A percentile compares a stretch with the other conserved stretches of the same genome.
These are phyloP conservation scores for Kodamaea lidongshanica DNA, from an alignment of 805 yeast genomes.

Conservation along the genomic window DNA sequence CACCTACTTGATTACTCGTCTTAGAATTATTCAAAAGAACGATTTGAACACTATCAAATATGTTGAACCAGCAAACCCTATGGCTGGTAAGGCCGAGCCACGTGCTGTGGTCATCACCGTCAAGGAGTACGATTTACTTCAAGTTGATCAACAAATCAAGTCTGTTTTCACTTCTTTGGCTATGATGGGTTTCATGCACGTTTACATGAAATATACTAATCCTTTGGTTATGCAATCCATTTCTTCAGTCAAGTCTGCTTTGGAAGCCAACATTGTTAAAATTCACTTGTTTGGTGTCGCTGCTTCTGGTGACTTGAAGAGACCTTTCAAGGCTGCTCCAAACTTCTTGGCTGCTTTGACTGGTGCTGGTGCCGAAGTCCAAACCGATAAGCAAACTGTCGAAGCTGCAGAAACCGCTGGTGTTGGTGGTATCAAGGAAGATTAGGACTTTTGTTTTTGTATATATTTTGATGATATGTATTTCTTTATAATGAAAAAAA, in stretches of 20 bases:
- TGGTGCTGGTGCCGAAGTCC: slow-evolving; percentile 48
- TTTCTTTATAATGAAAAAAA: too few relatives aligned
- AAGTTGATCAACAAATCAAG: slow-evolving; percentile 72
- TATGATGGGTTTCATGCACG: slow-evolving; percentile 97
- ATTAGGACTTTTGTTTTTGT: slow-evolving; percentile 43
- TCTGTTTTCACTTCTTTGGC: slow-evolving; percentile 83
- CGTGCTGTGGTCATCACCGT: slow-evolving; percentile 85
- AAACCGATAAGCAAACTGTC: slow-evolving; percentile 83
- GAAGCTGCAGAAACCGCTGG: slow-evolving; percentile 83
- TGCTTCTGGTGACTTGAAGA: slow-evolving; percentile 84
- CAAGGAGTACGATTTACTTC: slow-evolving; percentile 89
- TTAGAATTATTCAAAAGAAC: slow-evolving; percentile 62
- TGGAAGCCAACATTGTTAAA: slow-evolving; percentile 85
- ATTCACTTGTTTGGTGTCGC: slow-evolving; percentile 81
- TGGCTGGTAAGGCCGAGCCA: slow-evolving; percentile 69
- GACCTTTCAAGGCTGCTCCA: slow-evolving; percentile 87
- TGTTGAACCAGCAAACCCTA: slow-evolving; percentile 75
- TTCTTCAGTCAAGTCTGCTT: slow-evolving; percentile 81
- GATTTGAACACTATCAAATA: slow-evolving; percentile 89
- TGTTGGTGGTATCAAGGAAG: slow-evolving; percentile 82
- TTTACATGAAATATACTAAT: slow-evolving; percentile 95
- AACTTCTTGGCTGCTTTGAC: slow-evolving; percentile 53
- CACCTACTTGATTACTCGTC: slow-evolving; percentile 61
- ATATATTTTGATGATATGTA: too few relatives aligned
- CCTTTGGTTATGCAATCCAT: slow-evolving; percentile 94